A percentile compares a stretch with the other conserved stretches of the same genome.
Evolutionary conservation across 352 stramenopile species (phyloP).

Genomic region (Phytophthora crassamura): DNA sequence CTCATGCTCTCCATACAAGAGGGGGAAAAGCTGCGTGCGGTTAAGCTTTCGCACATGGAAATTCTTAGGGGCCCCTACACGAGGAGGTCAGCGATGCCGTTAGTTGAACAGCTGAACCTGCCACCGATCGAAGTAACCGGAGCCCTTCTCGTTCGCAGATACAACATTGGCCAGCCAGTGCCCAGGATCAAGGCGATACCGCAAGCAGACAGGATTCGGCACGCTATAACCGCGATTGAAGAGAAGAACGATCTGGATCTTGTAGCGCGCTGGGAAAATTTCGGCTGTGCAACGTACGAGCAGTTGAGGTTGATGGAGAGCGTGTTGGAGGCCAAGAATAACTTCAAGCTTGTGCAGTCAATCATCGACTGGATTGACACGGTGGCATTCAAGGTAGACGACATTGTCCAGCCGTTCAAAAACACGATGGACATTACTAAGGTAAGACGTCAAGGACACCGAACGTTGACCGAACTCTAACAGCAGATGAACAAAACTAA

Average conservation of each 20-base stretch:
- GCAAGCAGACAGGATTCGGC: too few relatives aligned
- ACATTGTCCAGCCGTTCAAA: slow-evolving; percentile 6
- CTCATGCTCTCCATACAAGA: not conserved
- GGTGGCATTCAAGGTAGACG: slow-evolving; percentile 1
- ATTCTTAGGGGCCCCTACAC: not conserved
- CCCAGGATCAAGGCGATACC: slow-evolving; percentile 5
- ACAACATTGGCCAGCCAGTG: not conserved
- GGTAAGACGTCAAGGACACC: not conserved
- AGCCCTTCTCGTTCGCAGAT: not conserved
- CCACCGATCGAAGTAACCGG: not conserved
- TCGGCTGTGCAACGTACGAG: slow-evolving; percentile 11
- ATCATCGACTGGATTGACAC: slow-evolving; percentile 21
- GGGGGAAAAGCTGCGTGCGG: not conserved
- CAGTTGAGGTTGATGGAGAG: slow-evolving; percentile 13
- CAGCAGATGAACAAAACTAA: slow-evolving; percentile 3
- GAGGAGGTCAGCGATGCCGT: not conserved
- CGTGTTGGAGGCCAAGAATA: not conserved
- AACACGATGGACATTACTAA: slow-evolving; percentile 4
- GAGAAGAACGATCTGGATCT: too few relatives aligned
- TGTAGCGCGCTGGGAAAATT: slow-evolving; percentile 13
- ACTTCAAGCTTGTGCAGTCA: slow-evolving; percentile 12
- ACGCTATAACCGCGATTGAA: too few relatives aligned
- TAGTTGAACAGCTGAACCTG: not conserved
- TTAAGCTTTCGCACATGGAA: slow-evolving; percentile 15
- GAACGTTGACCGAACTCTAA: slow-evolving; percentile 3